Percentiles rank a stretch among this genome's conserved stretches.
phyloP scores from a whole-genome alignment of 78 protist genomes.

The Neovahlkampfia damariscottae region DNA sequence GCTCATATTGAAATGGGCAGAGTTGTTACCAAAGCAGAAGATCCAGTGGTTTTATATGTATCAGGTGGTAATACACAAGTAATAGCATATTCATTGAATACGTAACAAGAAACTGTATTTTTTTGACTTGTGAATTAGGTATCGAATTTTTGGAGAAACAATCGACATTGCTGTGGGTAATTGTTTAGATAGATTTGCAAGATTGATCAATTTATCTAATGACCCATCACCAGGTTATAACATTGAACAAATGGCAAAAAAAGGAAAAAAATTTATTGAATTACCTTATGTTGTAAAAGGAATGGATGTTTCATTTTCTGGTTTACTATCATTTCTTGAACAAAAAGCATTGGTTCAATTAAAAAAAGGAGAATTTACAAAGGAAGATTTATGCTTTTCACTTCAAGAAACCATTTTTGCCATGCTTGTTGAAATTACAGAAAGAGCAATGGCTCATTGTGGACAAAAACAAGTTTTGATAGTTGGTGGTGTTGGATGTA shows the following conservation, averaged over 20 bases:
- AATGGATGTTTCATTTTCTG: constrained; percentile 90
- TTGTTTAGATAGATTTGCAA: constrained; percentile 78
- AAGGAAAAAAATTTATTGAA: constrained; percentile 53
- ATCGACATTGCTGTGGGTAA: constrained; percentile 98
- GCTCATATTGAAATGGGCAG: constrained; percentile 99
- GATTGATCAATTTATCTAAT: constrained; percentile 71
- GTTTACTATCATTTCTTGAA: constrained; percentile 68
- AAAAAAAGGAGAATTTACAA: constrained; percentile 17
- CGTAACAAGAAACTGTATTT: constrained; percentile 9
- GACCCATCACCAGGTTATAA: constrained; percentile 98
- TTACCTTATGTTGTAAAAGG: constrained; percentile 93
- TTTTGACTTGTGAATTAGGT: constrained; percentile 46
- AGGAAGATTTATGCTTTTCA: constrained; percentile 78
- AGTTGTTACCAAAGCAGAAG: constrained; percentile 65
- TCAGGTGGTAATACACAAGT: constrained; percentile 98
- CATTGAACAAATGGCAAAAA: constrained; percentile 89
- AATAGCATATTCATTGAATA: constrained; percentile 26
- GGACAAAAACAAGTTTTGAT: constrained; percentile 76
- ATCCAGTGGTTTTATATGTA: constrained; percentile 96
- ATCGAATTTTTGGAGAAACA: constrained; percentile 98
- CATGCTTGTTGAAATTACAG: constrained; percentile 96
- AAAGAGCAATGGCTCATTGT: constrained; percentile 95
- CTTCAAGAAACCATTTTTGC: constrained; percentile 91
- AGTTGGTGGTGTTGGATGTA: constrained; percentile 99
- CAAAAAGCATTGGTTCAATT: not conserved